These are phyloP conservation scores for Daedaleopsis sinensis DNA, from an alignment of 768 basidiomycete genomes.

Conservation along the genomic window DNA sequence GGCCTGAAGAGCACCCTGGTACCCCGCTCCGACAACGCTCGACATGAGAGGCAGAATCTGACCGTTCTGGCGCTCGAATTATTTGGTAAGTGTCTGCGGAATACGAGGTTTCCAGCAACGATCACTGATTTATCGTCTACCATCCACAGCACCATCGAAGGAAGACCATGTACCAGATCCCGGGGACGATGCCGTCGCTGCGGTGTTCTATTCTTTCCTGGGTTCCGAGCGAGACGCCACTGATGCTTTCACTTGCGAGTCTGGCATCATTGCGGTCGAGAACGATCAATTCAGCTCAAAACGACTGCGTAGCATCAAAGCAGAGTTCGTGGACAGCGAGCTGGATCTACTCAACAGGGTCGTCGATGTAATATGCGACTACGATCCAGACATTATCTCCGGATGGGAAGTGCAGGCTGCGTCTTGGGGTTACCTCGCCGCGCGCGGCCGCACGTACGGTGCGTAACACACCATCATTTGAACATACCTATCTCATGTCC, in stretches of 20 bases:
- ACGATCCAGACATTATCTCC: constrained; percentile 90
- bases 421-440: constrained; percentile 89
- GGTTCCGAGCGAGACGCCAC: constrained; percentile 39
- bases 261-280: constrained; percentile 59
- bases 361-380: constrained; percentile 69
- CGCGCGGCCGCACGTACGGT: constrained; percentile 69
- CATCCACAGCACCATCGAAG: constrained; percentile 56
- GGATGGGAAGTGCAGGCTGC: constrained; percentile 91
- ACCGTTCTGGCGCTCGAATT: constrained; percentile 81
- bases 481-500: neutral
- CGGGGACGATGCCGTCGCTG: constrained; percentile 62
- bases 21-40: constrained; percentile 39
- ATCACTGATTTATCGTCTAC: neutral
- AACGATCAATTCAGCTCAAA: constrained; percentile 40
- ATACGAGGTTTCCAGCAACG: neutral
- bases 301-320: constrained; percentile 45
- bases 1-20: constrained; percentile 64
- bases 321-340: constrained; percentile 68
- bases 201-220: constrained; percentile 77
- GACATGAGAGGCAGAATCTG: constrained; percentile 74
- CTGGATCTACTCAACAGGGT: constrained; percentile 79
- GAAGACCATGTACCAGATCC: constrained; percentile 66
- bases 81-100: constrained; percentile 60
- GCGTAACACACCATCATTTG: constrained; percentile 10
- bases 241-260: constrained; percentile 40